A percentile compares a stretch with the other conserved stretches of the same genome.
Evolutionary conservation across 208 protist species (phyloP).

Genomic region (Wallacemonas sp.): DNA sequence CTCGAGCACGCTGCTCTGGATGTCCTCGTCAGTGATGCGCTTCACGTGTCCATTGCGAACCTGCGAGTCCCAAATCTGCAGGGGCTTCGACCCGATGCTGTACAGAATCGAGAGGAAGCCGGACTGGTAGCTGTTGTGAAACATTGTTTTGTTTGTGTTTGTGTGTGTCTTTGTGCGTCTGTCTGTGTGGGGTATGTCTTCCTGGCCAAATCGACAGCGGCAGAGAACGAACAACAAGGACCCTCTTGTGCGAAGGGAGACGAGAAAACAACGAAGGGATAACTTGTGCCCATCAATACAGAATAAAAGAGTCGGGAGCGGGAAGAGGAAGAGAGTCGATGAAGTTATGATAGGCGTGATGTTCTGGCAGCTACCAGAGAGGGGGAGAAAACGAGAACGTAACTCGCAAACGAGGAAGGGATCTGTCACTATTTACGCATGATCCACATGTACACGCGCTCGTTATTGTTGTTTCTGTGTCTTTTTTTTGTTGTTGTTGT

Average conservation of each 20-base stretch:
- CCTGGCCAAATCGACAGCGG: too few relatives aligned
- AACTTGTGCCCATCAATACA: too few relatives aligned
- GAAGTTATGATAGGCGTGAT: too few relatives aligned
- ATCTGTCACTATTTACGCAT: too few relatives aligned
- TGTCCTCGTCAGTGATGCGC: slow-evolving; percentile 99
- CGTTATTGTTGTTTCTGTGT: too few relatives aligned
- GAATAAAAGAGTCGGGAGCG: not conserved
- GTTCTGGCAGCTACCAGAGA: too few relatives aligned
- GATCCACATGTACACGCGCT: too few relatives aligned
- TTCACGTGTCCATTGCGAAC: slow-evolving; percentile 99
- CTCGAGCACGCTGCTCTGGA: slow-evolving; percentile 98
- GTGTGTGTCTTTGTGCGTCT: not conserved
- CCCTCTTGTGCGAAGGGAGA: too few relatives aligned
- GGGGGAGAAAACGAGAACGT: not conserved
- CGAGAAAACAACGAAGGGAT: too few relatives aligned
- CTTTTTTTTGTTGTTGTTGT: too few relatives aligned
- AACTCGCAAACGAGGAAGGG: not conserved
- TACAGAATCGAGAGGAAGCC: slow-evolving; percentile 99
- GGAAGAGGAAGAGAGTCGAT: not conserved
- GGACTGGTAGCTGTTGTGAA: slow-evolving; percentile 99
- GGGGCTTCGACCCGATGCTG: slow-evolving; percentile 97
- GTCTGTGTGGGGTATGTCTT: too few relatives aligned
- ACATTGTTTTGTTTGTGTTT: slow-evolving; percentile 82
- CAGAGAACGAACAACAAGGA: too few relatives aligned
- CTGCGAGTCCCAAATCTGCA: slow-evolving; percentile 99